Conservation (phyloP, 2,329 filamentous ascomycete genomes). For the Neonectria coccinea region DNA sequence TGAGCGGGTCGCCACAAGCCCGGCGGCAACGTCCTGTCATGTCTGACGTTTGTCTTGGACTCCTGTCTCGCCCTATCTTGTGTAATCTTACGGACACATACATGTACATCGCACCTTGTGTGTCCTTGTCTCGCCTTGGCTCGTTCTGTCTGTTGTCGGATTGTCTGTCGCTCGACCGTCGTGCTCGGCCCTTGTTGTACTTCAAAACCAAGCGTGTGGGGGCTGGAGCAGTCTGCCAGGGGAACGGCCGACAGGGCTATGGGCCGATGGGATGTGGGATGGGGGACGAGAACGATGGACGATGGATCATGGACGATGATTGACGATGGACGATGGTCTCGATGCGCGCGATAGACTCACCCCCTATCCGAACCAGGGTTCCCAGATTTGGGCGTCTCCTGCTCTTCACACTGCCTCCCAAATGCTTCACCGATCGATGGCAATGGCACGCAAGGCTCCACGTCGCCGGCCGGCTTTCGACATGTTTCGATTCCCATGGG, state of each 20-base stretch:
- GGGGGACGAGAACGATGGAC: slow-evolving; percentile 17
- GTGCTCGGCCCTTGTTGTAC: slow-evolving; percentile 25
- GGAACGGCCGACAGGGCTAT: slow-evolving; percentile 18
- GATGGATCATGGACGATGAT: slow-evolving; percentile 7
- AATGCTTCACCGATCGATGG: slow-evolving; percentile 30
- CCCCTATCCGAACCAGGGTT: slow-evolving; percentile 12
- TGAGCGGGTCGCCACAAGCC: slow-evolving; percentile 10
- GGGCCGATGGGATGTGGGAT: slow-evolving; percentile 16
- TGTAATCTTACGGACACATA: slow-evolving; percentile 6
- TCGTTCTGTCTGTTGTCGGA: slow-evolving; percentile 19
- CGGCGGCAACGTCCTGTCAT: slow-evolving; percentile 13
- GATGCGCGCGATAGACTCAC: slow-evolving; percentile 33
- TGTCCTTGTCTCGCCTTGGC: slow-evolving; percentile 2
- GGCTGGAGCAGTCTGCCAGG: slow-evolving; percentile 21
- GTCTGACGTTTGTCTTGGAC: slow-evolving; percentile 8
- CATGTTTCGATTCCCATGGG: slow-evolving; percentile 26
- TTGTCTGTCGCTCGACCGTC: slow-evolving; percentile 7
- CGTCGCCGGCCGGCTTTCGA: slow-evolving; percentile 28
- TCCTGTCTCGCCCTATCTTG: slow-evolving; percentile 27
- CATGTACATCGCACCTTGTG: not conserved
- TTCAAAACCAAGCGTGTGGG: slow-evolving; percentile 34
- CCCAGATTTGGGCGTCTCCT: slow-evolving; percentile 13
- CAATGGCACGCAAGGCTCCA: slow-evolving; percentile 30
- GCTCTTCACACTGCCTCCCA: slow-evolving; percentile 1
- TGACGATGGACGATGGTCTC: slow-evolving; percentile 17